These are phyloP conservation scores for Botrytis cinerea DNA, from an alignment of 2,329 filamentous ascomycete genomes.

Conservation along the genomic window DNA sequence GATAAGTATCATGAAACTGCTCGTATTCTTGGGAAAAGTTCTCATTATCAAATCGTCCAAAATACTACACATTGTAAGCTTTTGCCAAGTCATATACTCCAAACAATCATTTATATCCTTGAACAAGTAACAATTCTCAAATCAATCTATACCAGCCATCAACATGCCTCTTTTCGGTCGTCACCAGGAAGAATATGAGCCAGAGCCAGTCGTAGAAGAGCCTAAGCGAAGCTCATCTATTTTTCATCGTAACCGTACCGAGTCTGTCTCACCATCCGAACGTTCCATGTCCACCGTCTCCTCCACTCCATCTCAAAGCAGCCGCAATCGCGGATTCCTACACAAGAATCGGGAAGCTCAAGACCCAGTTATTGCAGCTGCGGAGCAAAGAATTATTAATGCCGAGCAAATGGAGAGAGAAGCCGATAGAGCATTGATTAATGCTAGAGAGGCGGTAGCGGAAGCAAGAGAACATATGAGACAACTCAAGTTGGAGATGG, in stretches of 20 bases:
- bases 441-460: slow-evolving; percentile 17
- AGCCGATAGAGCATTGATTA: slow-evolving; percentile 19
- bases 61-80: not conserved
- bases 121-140: not conserved
- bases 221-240: slow-evolving; percentile 19
- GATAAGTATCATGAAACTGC: slow-evolving; percentile 10
- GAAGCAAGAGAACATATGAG: slow-evolving; percentile 22
- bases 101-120: not conserved
- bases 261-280: slow-evolving; percentile 17
- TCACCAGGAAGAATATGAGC: slow-evolving; percentile 14
- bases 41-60: not conserved
- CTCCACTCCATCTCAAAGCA: not conserved
- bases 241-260: slow-evolving; percentile 19
- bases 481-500: slow-evolving; percentile 13
- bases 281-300: slow-evolving; percentile 17
- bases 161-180: slow-evolving; percentile 22
- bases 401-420: slow-evolving; percentile 20
- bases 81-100: not conserved
- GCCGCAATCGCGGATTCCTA: slow-evolving; percentile 7
- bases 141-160: not conserved
- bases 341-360: slow-evolving; percentile 17
- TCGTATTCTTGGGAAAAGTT: not conserved
- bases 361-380: slow-evolving; percentile 20
- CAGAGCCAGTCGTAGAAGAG: slow-evolving; percentile 18
- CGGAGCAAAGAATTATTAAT: slow-evolving; percentile 19